Base-by-base conservation (phyloP, 441 rosid genomes). In the Croton laevigatus region DNA sequence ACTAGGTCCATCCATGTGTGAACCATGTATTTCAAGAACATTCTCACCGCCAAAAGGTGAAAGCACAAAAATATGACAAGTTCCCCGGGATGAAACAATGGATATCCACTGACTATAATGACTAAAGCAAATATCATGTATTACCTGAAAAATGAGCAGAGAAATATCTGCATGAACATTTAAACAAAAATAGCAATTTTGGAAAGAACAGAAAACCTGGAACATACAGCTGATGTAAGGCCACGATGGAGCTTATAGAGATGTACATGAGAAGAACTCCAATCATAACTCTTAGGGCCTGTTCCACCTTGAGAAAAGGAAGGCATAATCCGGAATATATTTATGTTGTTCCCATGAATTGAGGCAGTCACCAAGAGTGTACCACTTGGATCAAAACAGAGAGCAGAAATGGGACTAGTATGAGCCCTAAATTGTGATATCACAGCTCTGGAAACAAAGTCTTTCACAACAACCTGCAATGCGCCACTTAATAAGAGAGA, bases 181-280 rank as follows among this genome's bases (percentile, higher is more conserved):
- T 37, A 37, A 51, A 59, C 59, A 62, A 58, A 62, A 51, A 34
- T 27, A 48, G 23, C 10, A 19, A 64, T 4, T 14, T 12, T 44
- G 44, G 58, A 53, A 59, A 79, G 59, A 67, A 17, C 70, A 59
- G 52, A 49, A 62, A 46, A 63, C 62, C 16, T 72, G 68, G 68
- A 74, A 73, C 90, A 69, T 82, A 92, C 98, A 68, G 98, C 99
- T 58, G 96, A 85, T 70, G 99, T 93, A 80, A 95, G 81, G 79
- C 98, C 99, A 27, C 99, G 91, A 75, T 93, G 98, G 20, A 95
- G 91, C 87, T 91, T 93, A 85, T 93, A 95, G 48, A 95, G 97
- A 81, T 91, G 98, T 69, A 89, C 95, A 74, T 93, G 98, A 51
- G 98, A 84, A 66, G 92, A 87, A 75, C 81, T 87, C 97, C 96